Conservation (phyloP, 169 alveolate genomes). For the Cyclospora cayetanensis region DNA sequence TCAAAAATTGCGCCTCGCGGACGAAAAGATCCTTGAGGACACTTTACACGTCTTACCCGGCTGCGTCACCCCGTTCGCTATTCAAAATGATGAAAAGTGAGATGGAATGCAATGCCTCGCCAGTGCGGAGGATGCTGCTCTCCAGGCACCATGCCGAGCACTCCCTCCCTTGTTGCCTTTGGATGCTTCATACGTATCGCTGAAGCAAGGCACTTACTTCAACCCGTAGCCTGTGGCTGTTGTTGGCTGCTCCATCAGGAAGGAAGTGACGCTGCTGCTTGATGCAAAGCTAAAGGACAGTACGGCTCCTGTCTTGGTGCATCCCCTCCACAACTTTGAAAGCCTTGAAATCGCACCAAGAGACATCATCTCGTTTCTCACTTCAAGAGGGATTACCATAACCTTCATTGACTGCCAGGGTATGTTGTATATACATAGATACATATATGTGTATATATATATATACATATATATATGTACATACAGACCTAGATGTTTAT, state of each 20-base stretch:
- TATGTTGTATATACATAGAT: not conserved
- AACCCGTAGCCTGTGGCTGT: not conserved
- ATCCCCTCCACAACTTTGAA: conserved; percentile 61
- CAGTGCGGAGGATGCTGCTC: conserved; percentile 71
- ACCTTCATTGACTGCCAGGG: conserved; percentile 39
- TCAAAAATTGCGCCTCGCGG: conserved; percentile 83
- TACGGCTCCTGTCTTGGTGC: conserved; percentile 18
- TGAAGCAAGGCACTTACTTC: not conserved
- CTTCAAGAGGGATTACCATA: not conserved
- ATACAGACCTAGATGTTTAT: not conserved
- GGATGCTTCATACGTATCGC: not conserved
- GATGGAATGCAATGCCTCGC: conserved; percentile 73
- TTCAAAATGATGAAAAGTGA: conserved; percentile 80
- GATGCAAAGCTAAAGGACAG: conserved; percentile 12
- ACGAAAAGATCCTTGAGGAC: conserved; percentile 78
- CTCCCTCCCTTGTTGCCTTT: conserved; percentile 42
- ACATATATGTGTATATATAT: not conserved
- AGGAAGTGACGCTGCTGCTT: conserved; percentile 50
- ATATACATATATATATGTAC: not conserved
- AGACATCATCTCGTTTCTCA: conserved; percentile 9
- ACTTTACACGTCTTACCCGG: conserved; percentile 81
- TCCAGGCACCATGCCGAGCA: conserved; percentile 73
- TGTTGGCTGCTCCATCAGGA: conserved; percentile 28
- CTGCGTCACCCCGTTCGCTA: conserved; percentile 82
- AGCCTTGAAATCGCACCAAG: not conserved